These are phyloP conservation scores for Fraxinus ornus DNA, from an alignment of 305 asterid species.

Conservation along the genomic window DNA sequence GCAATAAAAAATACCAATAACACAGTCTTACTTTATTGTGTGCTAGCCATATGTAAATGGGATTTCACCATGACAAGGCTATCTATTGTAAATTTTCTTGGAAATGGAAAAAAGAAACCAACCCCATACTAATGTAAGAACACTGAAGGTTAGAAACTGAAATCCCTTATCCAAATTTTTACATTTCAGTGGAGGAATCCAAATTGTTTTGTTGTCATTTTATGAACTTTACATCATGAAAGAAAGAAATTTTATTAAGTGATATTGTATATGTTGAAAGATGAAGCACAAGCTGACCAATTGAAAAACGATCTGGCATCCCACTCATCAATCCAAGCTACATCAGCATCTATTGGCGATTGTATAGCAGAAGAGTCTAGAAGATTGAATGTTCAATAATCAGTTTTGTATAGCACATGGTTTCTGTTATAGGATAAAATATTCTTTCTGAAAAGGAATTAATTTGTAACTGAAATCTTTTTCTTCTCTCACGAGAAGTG, in stretches of 20 bases:
- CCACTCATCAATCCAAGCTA: too few relatives aligned
- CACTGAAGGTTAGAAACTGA: constrained; percentile 3
- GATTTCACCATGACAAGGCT: background rate
- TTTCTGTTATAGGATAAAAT: too few relatives aligned
- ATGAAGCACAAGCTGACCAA: too few relatives aligned
- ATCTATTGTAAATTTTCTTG: background rate
- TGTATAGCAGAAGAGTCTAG: too few relatives aligned
- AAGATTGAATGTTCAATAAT: too few relatives aligned
- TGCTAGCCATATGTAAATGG: background rate
- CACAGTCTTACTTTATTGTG: background rate
- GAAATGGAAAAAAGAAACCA: background rate
- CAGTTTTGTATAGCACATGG: too few relatives aligned
- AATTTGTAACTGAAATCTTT: too few relatives aligned
- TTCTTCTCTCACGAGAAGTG: too few relatives aligned
- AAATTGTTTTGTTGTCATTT: background rate
- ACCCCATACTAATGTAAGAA: background rate
- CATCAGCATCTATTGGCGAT: too few relatives aligned
- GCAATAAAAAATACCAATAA: background rate
- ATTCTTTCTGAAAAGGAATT: too few relatives aligned
- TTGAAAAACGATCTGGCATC: too few relatives aligned
- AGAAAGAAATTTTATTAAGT: background rate
- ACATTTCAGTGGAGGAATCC: background rate
- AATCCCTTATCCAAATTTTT: background rate
- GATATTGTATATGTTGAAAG: background rate
- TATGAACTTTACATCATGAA: background rate